A percentile compares a stretch with the other conserved stretches of the same genome.
phyloP scores from a whole-genome alignment of 2,329 filamentous ascomycete species.

The Pseudogymnoascus sp. region DNA sequence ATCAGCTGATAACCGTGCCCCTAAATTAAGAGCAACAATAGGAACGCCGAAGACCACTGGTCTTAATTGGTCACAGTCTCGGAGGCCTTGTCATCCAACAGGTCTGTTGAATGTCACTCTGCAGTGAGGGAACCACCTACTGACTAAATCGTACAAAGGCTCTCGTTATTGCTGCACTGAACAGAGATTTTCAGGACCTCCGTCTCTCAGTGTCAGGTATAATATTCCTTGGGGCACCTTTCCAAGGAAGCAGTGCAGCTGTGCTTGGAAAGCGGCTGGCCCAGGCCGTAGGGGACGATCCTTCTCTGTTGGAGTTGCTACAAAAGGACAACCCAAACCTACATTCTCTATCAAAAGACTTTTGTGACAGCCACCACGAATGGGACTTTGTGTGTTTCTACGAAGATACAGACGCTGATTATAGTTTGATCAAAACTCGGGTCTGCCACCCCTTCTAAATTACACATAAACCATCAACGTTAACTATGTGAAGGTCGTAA shows the following conservation, averaged over 20 bases:
- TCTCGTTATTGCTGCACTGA: slow-evolving; percentile 9
- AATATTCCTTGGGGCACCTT: slow-evolving; percentile 15
- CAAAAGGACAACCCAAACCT: slow-evolving; percentile 10
- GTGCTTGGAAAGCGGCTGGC: slow-evolving; percentile 8
- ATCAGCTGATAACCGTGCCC: not conserved
- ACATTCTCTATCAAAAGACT: slow-evolving; percentile 7
- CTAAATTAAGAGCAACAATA: slow-evolving; percentile 8
- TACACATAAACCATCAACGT: not conserved
- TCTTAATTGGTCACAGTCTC: slow-evolving; percentile 17
- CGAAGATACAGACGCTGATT: slow-evolving; percentile 7
- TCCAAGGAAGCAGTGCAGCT: slow-evolving; percentile 14
- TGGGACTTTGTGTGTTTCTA: slow-evolving; percentile 12
- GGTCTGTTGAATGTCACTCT: slow-evolving; percentile 2
- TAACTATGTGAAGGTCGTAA: slow-evolving; percentile 10
- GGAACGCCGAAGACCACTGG: slow-evolving; percentile 13
- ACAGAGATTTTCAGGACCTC: slow-evolving; percentile 12
- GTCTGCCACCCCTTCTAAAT: not conserved
- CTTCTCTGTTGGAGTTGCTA: slow-evolving; percentile 10
- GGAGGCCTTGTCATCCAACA: slow-evolving; percentile 15
- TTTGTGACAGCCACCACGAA: slow-evolving; percentile 7
- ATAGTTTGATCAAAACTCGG: not conserved
- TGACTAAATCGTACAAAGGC: slow-evolving; percentile 8
- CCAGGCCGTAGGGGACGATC: not conserved
- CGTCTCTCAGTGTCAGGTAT: slow-evolving; percentile 12
- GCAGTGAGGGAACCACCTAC: not conserved